Evolutionary conservation across 306 rosid species (phyloP).

Genomic region (Senna tora): DNA sequence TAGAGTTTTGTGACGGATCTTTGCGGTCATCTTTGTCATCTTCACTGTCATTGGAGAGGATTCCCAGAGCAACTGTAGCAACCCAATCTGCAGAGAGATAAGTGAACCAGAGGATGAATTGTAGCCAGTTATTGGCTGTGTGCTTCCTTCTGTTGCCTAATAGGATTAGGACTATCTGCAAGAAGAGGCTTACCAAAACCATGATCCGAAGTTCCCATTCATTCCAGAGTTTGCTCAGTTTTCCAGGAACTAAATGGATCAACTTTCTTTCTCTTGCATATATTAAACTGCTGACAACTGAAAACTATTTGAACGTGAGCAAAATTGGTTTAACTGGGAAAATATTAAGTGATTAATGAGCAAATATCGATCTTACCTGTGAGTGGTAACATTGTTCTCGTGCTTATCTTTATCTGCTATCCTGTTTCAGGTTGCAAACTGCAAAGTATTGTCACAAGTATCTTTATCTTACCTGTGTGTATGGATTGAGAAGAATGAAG

Average conservation of each 20-base stretch:
- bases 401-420: too few relatives aligned
- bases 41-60: slow-evolving; percentile 31
- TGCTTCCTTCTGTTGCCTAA: slow-evolving; percentile 44
- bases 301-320: neutral
- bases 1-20: neutral
- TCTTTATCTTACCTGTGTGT: too few relatives aligned
- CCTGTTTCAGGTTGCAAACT: neutral
- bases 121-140: neutral
- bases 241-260: neutral
- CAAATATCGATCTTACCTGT: neutral
- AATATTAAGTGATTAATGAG: neutral
- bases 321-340: neutral
- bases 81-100: slow-evolving; percentile 50
- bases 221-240: slow-evolving; percentile 29
- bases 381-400: neutral
- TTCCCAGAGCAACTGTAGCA: slow-evolving; percentile 32
- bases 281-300: neutral
- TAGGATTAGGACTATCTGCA: slow-evolving; percentile 36
- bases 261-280: neutral
- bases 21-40: neutral
- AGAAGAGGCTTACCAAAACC: slow-evolving; percentile 37
- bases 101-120: slow-evolving; percentile 28
- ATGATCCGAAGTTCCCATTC: slow-evolving; percentile 36
- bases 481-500: too few relatives aligned
- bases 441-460: neutral